Conservation (phyloP, 768 basidiomycete genomes). For the Auricularia sp. region DNA sequence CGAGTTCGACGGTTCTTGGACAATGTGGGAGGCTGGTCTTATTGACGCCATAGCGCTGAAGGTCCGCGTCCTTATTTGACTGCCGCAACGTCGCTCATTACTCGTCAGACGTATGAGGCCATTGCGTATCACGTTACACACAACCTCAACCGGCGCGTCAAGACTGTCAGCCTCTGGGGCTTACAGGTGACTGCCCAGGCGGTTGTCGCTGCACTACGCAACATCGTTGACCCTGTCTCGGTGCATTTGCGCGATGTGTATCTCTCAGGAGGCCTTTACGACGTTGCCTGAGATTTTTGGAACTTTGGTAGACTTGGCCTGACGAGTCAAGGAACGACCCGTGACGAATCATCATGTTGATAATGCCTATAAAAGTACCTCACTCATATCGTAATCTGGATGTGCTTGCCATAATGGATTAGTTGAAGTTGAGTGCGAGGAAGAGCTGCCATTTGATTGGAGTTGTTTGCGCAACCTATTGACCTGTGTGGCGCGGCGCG, state of each 20-base stretch:
- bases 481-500: too few relatives aligned
- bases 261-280: not conserved
- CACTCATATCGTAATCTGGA: too few relatives aligned
- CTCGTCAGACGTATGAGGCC: conserved; percentile 68
- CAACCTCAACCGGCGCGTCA: conserved; percentile 81
- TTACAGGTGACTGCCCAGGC: conserved; percentile 86
- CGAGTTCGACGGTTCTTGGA: conserved; percentile 97
- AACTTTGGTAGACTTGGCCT: not conserved
- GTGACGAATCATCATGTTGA: not conserved
- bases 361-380: too few relatives aligned
- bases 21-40: conserved; percentile 97
- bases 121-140: conserved; percentile 92
- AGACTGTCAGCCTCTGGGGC: conserved; percentile 88
- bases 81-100: not conserved
- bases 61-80: conserved; percentile 27
- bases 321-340: not conserved
- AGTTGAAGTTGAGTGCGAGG: too few relatives aligned
- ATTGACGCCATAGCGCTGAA: conserved; percentile 85
- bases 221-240: conserved; percentile 57
- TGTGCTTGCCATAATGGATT: too few relatives aligned
- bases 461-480: too few relatives aligned
- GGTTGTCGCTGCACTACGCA: conserved; percentile 69
- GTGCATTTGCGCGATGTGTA: conserved; percentile 24
- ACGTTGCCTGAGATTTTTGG: not conserved
- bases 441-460: too few relatives aligned